Percentiles rank a stretch among this genome's conserved stretches.
phyloP scores from a whole-genome alignment of 2,329 filamentous ascomycete genomes.

The Neonectria punicea region DNA sequence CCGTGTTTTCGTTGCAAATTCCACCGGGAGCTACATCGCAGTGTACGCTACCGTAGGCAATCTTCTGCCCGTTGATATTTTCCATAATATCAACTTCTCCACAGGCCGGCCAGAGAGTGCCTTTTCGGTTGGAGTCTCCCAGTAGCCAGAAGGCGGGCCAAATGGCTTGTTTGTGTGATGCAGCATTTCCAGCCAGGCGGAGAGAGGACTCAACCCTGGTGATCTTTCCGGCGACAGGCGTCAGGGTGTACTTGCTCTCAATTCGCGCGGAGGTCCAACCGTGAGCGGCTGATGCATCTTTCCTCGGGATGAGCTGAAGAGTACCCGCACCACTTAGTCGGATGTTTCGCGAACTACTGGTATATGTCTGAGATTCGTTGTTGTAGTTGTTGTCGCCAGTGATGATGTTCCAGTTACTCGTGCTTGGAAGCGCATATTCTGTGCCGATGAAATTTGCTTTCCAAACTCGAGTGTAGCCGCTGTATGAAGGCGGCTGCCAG shows the following conservation, averaged over 20 bases:
- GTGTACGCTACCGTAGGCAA: conserved; percentile 62
- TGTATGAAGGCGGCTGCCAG: conserved; percentile 51
- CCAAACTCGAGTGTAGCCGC: conserved; percentile 55
- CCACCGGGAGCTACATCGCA: conserved; percentile 59
- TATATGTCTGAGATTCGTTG: conserved; percentile 63
- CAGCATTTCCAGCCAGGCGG: conserved; percentile 56
- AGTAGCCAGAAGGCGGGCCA: conserved; percentile 71
- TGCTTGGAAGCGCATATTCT: conserved; percentile 47
- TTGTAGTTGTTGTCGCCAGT: conserved; percentile 57
- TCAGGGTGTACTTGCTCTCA: conserved; percentile 60
- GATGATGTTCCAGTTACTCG: conserved; percentile 55
- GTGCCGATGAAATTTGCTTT: conserved; percentile 56
- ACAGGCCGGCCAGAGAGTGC: conserved; percentile 61
- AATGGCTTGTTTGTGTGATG: conserved; percentile 60
- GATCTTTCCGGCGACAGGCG: conserved; percentile 55
- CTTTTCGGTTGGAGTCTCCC: conserved; percentile 60
- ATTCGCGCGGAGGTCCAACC: conserved; percentile 67
- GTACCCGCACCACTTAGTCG: conserved; percentile 62
- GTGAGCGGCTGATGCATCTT: conserved; percentile 46
- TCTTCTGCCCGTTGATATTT: conserved; percentile 60
- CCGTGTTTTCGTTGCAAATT: conserved; percentile 62
- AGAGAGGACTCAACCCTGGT: conserved; percentile 60
- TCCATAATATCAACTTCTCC: conserved; percentile 70
- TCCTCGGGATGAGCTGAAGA: conserved; percentile 62
- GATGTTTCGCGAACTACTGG: conserved; percentile 57